Base-by-base conservation (phyloP, 352 stramenopile species). In the Thalassiosira exigua region DNA sequence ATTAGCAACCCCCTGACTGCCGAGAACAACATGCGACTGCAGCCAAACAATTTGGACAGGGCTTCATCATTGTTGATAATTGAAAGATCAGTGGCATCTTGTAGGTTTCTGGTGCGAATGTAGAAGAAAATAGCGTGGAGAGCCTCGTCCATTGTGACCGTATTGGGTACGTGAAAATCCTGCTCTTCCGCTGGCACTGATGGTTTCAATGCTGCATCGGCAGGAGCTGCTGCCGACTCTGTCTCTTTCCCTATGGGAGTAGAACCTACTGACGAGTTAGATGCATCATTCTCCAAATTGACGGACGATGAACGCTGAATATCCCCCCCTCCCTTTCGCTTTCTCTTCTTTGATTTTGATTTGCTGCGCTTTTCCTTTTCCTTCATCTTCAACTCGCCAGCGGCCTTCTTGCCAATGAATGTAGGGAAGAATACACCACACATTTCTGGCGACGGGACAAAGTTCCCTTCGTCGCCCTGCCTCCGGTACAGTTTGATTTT, bases 111-210 rank as follows among this genome's bases (percentile, higher is more conserved):
- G 30, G 86, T 77, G 24, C 81, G 59, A 42, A 92, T 85, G 58
- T 93, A 93, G 17, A 70, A 80, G 59, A 86, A 91, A 3, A 93
- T 61, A 9, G 75, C 69, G 24, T 61, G 67, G 14, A 87, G 42
- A 33, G 86, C 81, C 73, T 93, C 83, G 21, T 88, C 72, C 81
- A 90, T 86, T 1, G 81, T 90, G 9, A 93, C 42, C 12, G 77
- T 77, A n/a, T 71, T 51, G 19, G 88, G 88, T 36, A 91, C 73
- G 36, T 68, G 24, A 27, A 70, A 29, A 33, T 84, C 69, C 29
- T 81, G 74, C 33, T 62, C 29, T 11, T 66, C 71, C 14, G 52
- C 24, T 42, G 67, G 19, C 0, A 54, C 32, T 33, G 36, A n/a
- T 1, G 67, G 24, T 29, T 36, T 41, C 32, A 48, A 11, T 4